Conservation (phyloP, 495 filamentous ascomycete species). For the Parmelia sp. region DNA sequence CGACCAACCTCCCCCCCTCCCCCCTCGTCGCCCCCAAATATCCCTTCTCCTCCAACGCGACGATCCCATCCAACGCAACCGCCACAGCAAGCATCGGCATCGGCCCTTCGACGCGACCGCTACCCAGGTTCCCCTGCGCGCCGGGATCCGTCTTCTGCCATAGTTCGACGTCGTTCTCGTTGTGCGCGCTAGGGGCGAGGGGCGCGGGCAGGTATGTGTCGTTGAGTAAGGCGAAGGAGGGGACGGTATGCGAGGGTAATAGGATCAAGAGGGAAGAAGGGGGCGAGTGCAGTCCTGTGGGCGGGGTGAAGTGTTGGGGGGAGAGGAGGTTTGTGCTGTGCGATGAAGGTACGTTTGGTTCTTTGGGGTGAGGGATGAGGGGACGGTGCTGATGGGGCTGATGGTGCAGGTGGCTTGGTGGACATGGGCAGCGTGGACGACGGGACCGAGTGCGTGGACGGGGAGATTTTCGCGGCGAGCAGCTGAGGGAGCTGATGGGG, state of each 20-base stretch:
- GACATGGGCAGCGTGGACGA: not conserved
- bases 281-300: not conserved
- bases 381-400: not conserved
- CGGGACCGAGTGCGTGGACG: slow-evolving; percentile 4
- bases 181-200: not conserved
- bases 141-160: not conserved
- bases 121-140: too few relatives aligned
- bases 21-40: not conserved
- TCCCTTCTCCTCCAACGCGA: slow-evolving; percentile 7
- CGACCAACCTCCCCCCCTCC: not conserved
- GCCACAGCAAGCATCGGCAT: too few relatives aligned
- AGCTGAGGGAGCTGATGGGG: too few relatives aligned
- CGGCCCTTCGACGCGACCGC: not conserved
- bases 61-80: too few relatives aligned
- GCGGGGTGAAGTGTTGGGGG: not conserved
- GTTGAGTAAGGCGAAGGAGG: not conserved
- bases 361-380: not conserved
- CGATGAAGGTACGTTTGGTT: not conserved
- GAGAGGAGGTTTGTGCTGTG: slow-evolving; percentile 2
- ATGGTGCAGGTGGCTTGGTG: not conserved
- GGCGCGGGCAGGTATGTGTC: not conserved
- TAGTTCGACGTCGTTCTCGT: not conserved
- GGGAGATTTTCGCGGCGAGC: not conserved
- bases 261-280: not conserved
- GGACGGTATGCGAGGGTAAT: not conserved